Percentiles rank a stretch among this genome's conserved stretches.
Conservation (phyloP, 140 eudicot species). For the Bidens hawaiensis region DNA sequence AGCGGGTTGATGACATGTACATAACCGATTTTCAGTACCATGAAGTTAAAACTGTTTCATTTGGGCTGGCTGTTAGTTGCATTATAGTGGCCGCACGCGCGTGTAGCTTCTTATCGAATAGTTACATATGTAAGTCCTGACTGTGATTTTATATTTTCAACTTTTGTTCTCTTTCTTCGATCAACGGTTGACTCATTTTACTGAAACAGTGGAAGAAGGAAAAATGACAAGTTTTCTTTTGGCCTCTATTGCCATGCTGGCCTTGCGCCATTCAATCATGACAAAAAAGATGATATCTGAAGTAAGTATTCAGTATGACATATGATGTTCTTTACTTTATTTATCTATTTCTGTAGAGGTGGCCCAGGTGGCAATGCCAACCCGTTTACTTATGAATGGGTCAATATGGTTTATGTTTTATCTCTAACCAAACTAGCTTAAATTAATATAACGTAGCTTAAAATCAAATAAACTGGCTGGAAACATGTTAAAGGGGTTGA, state of each 20-base stretch:
- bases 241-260: constrained; percentile 65
- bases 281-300: constrained; percentile 50
- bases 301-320: constrained; percentile 35
- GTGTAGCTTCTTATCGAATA: constrained; percentile 87
- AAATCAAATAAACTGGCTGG: not conserved
- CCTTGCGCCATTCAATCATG: constrained; percentile 55
- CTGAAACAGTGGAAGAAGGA: constrained; percentile 88
- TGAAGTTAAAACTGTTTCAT: constrained; percentile 27
- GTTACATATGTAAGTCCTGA: constrained; percentile 80
- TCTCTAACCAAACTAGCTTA: not conserved
- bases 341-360: not conserved
- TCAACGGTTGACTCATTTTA: constrained; percentile 1
- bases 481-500: not conserved
- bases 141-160: constrained; percentile 7
- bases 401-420: not conserved
- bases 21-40: constrained; percentile 10
- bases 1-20: constrained; percentile 39
- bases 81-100: constrained; percentile 64
- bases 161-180: not conserved
- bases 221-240: constrained; percentile 73
- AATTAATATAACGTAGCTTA: too few species aligned
- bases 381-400: not conserved
- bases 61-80: constrained; percentile 46
- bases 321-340: not conserved
- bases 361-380: not conserved